Evolutionary conservation across 2,329 filamentous ascomycete genomes (phyloP), one percentile per base, ranked within the genome.

Genomic region (Ophiosphaerella korrae): DNA sequence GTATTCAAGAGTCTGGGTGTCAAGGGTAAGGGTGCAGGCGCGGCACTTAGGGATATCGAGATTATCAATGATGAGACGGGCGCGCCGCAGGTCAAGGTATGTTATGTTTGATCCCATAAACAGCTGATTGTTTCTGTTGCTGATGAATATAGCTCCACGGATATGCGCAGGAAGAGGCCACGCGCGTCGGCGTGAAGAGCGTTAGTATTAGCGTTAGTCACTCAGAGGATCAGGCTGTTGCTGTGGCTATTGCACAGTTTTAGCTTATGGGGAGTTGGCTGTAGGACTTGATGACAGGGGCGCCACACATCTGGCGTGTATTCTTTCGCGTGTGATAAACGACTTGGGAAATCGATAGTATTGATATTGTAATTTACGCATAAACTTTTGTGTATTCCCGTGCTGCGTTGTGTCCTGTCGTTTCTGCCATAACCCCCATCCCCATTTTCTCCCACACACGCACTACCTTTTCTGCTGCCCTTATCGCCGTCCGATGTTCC

Each of bases 1-100:
- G 92, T 99, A 1, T 99, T 99, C 83, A 99, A 99, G 84, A 92
- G 90, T 33, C 82, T 99, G 12, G 92, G 92, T 61, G 92, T 97
- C 11, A 78, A 83, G 63, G 88, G 92, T 75, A 87, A 89, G 77
- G 94, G 94, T 55, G 92, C 89, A 8, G 94, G 95, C 59, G 93
- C 94, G 52, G 82, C 91, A 13, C 76, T 99, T 76, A 94, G 88
- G 80, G 92, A 97, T 36, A 99, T 99, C 78, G 95, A 99, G 78
- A 93, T 99, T 65, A 75, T 85, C 55, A 88, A 87, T 66, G 88
- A 92, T 68, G 86, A 89, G 60, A 88, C 84, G 39, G 94, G 94
- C 51, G 92, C 88, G 33, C 94, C 94, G 8, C 81, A 84, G 60
- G 94, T 97, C 57, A 84, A 84, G 74, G 92, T 96, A 87, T 85